phyloP scores from a whole-genome alignment of 306 rosid species.

The Cicer pinnatifidum region DNA sequence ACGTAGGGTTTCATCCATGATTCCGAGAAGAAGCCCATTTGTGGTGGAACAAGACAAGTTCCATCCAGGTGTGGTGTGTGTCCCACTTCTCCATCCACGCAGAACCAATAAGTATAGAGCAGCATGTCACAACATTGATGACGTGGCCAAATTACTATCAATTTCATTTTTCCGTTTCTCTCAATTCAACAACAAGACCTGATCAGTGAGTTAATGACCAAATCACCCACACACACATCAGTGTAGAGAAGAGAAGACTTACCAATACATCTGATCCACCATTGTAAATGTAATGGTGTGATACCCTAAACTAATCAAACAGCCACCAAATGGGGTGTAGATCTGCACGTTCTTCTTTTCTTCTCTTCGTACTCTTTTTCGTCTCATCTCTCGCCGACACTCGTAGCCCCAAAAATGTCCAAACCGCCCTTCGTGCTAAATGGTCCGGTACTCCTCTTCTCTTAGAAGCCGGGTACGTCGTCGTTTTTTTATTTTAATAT shows the following conservation, averaged over 20 bases:
- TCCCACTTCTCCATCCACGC: background rate
- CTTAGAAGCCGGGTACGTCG: conserved; percentile 82
- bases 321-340: conserved; percentile 11
- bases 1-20: too few species aligned
- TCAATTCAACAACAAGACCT: background rate
- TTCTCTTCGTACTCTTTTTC: background rate
- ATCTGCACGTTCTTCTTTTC: background rate
- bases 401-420: conserved; percentile 76
- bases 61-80: background rate
- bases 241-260: background rate
- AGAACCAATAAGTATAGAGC: conserved; percentile 30
- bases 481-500: background rate
- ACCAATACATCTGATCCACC: too few species aligned
- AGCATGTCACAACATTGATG: conserved; percentile 5
- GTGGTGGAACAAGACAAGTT: too few species aligned
- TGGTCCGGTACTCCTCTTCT: conserved; percentile 92
- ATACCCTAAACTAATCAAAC: too few species aligned
- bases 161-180: background rate
- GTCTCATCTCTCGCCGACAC: conserved; percentile 46
- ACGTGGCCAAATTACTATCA: conserved; percentile 18
- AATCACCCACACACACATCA: background rate
- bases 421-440: conserved; percentile 74
- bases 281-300: too few species aligned
- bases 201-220: conserved; percentile 2
- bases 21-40: background rate